These are phyloP conservation scores for Schizosaccharomyces lindneri DNA, from an alignment of 805 yeast species.

Conservation along the genomic window DNA sequence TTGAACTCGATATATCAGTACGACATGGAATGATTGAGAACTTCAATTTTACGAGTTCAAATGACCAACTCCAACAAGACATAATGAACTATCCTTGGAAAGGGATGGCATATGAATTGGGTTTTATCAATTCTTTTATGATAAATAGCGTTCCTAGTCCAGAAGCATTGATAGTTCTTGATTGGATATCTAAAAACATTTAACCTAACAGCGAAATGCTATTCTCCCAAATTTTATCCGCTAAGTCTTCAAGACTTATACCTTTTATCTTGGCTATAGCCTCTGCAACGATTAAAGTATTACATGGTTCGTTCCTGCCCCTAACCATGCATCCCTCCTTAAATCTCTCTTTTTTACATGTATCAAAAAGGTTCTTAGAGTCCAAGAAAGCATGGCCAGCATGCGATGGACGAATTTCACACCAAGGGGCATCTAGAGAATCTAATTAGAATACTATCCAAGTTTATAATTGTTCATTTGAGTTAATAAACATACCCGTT, in stretches of 20 bases:
- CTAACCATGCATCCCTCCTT: slow-evolving; percentile 28
- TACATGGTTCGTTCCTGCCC: slow-evolving; percentile 81
- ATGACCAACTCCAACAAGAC: neutral
- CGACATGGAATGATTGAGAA: neutral
- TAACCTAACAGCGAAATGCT: slow-evolving; percentile 20
- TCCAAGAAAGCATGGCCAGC: slow-evolving; percentile 35
- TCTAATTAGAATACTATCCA: neutral
- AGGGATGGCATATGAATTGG: neutral
- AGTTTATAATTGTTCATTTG: neutral
- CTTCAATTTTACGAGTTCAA: neutral
- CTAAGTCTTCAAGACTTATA: slow-evolving; percentile 20
- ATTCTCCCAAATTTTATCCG: slow-evolving; percentile 28
- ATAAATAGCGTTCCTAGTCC: neutral
- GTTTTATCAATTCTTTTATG: neutral
- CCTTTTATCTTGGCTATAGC: slow-evolving; percentile 30
- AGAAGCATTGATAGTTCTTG: neutral
- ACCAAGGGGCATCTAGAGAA: slow-evolving; percentile 75
- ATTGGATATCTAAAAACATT: neutral
- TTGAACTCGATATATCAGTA: neutral
- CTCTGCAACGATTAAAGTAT: slow-evolving; percentile 55
- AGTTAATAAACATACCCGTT: slow-evolving; percentile 4
- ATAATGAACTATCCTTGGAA: neutral
- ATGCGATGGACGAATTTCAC: slow-evolving; percentile 70
- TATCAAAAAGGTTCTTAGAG: neutral
- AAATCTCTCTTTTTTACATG: slow-evolving; percentile 33